Percentiles rank a stretch among this genome's conserved stretches.
Evolutionary conservation across 2,329 filamentous ascomycete genomes (phyloP).

Genomic region (Fusarium redolens): DNA sequence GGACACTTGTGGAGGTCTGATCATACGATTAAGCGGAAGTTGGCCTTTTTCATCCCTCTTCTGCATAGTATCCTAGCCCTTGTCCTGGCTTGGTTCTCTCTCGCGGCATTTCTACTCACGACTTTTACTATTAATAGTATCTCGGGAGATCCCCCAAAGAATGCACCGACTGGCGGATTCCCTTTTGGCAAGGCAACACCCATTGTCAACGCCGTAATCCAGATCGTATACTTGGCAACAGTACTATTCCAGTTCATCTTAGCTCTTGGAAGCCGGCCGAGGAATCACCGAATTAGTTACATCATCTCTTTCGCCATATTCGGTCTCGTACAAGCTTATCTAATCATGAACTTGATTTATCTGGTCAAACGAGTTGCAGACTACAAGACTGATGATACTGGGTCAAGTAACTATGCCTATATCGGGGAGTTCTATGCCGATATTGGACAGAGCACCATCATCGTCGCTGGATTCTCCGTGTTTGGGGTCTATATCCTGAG

Average conservation of each 20-base stretch:
- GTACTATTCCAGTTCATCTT: conserved; percentile 23
- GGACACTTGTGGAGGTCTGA: not conserved
- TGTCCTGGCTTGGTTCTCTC: conserved; percentile 22
- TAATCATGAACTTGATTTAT: conserved; percentile 7
- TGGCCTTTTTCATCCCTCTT: not conserved
- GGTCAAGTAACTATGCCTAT: not conserved
- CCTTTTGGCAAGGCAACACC: conserved; percentile 25
- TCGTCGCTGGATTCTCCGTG: not conserved
- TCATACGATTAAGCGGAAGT: not conserved
- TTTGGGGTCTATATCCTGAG: not conserved
- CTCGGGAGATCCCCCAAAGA: not conserved
- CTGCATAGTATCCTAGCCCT: conserved; percentile 8
- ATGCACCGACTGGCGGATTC: not conserved
- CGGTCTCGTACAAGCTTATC: conserved; percentile 5
- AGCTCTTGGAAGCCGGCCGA: conserved; percentile 8
- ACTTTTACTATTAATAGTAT: conserved; percentile 22
- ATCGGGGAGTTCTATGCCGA: conserved; percentile 9
- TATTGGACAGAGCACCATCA: not conserved
- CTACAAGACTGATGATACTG: not conserved
- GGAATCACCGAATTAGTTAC: not conserved
- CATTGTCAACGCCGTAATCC: not conserved
- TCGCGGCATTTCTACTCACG: not conserved
- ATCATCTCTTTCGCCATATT: conserved; percentile 21
- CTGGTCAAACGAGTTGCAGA: not conserved
- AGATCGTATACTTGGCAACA: conserved; percentile 4